Base-by-base conservation (phyloP, 192 early-diverging fungal genomes). In the Podila epicladia region DNA sequence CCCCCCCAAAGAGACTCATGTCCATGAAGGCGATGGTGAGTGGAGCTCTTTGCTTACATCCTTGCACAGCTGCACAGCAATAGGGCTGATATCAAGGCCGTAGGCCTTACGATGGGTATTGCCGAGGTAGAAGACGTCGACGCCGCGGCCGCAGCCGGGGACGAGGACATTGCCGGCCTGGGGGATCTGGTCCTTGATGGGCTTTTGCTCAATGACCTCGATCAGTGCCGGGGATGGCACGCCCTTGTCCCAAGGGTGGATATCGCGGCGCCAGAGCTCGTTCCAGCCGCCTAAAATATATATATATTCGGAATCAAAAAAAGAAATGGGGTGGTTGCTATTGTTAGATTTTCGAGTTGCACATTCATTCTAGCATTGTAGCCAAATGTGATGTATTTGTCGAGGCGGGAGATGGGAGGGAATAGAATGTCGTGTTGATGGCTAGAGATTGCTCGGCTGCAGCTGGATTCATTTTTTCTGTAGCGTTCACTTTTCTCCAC, bases 61-160 rank as follows among this genome's bases (percentile, higher is more conserved):
- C 58, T 85, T 32, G 84, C 88, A 62, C 58, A 84, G 67, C 48
- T 88, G 86, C 37, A 94, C 86, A 33, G 89, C 92, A n/a, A 87
- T 88, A 61, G 85, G 82, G 65, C 89, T 90, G 51, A 93, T 72
- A 68, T 95, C 94, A 35, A 94, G 69, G 13, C 94, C 94, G 35
- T 86, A 83, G 59, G 91, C 89, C 71, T 87, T 86, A 29, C 88
- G 85, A 28, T 83, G 65, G 28, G 87, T 82, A n/a, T 83, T 86
- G 9, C 92, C 90, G 19, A 95, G 82, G 65, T 85, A 92, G 82
- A 93, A 83, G 33, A 94, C 93, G 72, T 97, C 95, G 71, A 93
- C 92, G 22, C 94, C 88, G 45, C 85, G 80, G 35, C 91, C 91
- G 50, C 89, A 90, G 28, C 89, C 91, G 11, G 91, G 91, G 41